Percentiles rank a stretch among this genome's conserved stretches.
phyloP scores from a whole-genome alignment of 805 yeast genomes.

The Peterozyma xylosa region DNA sequence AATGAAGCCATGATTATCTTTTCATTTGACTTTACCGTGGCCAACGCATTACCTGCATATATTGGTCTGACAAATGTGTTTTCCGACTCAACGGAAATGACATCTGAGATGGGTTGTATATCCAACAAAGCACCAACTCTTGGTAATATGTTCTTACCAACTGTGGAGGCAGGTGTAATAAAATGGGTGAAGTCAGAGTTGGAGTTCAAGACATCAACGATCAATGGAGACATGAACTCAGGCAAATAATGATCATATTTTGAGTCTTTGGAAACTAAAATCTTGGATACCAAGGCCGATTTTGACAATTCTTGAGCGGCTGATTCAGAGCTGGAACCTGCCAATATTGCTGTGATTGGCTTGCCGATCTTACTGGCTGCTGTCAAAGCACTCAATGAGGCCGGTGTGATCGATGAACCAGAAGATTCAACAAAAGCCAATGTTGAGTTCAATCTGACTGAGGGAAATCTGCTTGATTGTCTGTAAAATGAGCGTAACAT shows the following conservation, averaged over 20 bases:
- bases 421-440: slow-evolving; percentile 68
- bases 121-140: slow-evolving; percentile 81
- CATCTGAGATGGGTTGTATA: slow-evolving; percentile 82
- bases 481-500: slow-evolving; percentile 1
- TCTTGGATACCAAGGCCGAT: slow-evolving; percentile 44
- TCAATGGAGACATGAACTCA: slow-evolving; percentile 70
- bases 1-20: slow-evolving; percentile 62
- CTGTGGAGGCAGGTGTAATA: slow-evolving; percentile 74
- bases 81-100: slow-evolving; percentile 56
- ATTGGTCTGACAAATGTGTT: slow-evolving; percentile 87
- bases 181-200: slow-evolving; percentile 55
- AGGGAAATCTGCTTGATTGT: not conserved
- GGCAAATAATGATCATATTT: slow-evolving; percentile 69
- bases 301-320: slow-evolving; percentile 46
- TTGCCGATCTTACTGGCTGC: slow-evolving; percentile 76
- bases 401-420: slow-evolving; percentile 49
- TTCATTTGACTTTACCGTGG: slow-evolving; percentile 72
- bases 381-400: slow-evolving; percentile 61
- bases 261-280: slow-evolving; percentile 49
- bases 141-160: slow-evolving; percentile 83
- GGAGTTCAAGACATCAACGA: slow-evolving; percentile 35
- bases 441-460: slow-evolving; percentile 52
- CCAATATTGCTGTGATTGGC: slow-evolving; percentile 72
- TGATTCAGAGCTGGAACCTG: slow-evolving; percentile 53
- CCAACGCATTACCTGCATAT: slow-evolving; percentile 90